A percentile compares a stretch with the other conserved stretches of the same genome.
phyloP scores from a whole-genome alignment of 1,139 yeast species.

The Petasospora fabianii region DNA sequence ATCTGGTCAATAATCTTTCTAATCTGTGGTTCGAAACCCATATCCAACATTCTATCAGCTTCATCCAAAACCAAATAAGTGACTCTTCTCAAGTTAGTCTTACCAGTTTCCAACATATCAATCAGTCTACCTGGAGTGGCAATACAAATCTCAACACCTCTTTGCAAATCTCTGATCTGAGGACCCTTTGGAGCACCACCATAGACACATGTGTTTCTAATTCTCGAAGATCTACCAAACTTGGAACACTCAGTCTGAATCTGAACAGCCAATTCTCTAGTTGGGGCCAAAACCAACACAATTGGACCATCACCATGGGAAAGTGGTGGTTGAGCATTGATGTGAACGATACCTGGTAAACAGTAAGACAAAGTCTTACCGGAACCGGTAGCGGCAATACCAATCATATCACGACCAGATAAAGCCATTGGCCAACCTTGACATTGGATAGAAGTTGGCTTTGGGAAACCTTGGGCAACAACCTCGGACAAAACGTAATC shows the following conservation, averaged over 20 bases:
- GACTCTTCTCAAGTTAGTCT: constrained; percentile 93
- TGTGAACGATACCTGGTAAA: constrained; percentile 94
- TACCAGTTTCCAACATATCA: constrained; percentile 93
- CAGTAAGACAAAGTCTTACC: constrained; percentile 97
- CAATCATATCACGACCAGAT: constrained; percentile 97
- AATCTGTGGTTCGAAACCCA: constrained; percentile 97
- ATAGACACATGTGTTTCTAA: constrained; percentile 95
- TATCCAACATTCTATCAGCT: constrained; percentile 94
- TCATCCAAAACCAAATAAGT: constrained; percentile 96
- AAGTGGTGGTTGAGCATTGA: constrained; percentile 94
- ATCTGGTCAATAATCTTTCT: constrained; percentile 93
- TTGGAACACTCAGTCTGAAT: constrained; percentile 94
- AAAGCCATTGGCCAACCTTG: constrained; percentile 99
- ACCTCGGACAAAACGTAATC: constrained; percentile 87
- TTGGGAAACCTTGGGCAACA: constrained; percentile 86
- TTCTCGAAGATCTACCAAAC: constrained; percentile 87
- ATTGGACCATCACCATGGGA: constrained; percentile 96
- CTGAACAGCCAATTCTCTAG: constrained; percentile 98
- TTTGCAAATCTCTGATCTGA: constrained; percentile 89
- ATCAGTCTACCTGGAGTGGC: constrained; percentile 99
- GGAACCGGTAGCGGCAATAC: constrained; percentile 98
- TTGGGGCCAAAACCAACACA: constrained; percentile 93
- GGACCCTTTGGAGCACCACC: constrained; percentile 99
- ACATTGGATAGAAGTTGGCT: constrained; percentile 94
- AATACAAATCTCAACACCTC: constrained; percentile 91